These are phyloP conservation scores for Gnomoniopsis smithogilvyi DNA, from an alignment of 2,329 filamentous ascomycete genomes.

Conservation along the genomic window DNA sequence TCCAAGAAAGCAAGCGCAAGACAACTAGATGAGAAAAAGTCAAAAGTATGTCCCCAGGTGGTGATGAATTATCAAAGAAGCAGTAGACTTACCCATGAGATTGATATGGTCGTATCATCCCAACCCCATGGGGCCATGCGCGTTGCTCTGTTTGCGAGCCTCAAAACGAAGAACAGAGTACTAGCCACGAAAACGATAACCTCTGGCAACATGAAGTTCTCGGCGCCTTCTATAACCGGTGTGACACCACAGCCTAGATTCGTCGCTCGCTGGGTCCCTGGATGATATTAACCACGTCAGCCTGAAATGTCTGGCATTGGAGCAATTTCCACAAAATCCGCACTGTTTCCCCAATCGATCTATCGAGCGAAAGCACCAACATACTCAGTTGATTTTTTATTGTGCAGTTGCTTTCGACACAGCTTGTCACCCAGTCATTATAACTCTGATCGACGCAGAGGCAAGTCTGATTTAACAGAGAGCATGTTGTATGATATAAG, in stretches of 20 bases:
- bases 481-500: conserved; percentile 1
- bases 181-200: background rate
- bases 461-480: background rate
- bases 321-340: too few species aligned
- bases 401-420: conserved; percentile 2
- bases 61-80: background rate
- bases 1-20: background rate
- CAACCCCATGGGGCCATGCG: background rate
- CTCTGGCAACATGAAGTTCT: background rate
- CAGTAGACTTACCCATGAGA: background rate
- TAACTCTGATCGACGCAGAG: conserved; percentile 8
- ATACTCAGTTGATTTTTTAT: background rate
- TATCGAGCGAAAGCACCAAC: background rate
- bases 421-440: background rate
- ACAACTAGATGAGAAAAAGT: background rate
- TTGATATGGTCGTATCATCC: conserved; percentile 4
- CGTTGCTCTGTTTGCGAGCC: background rate
- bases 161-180: background rate
- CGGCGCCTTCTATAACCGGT: background rate
- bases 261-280: background rate
- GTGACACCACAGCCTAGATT: background rate
- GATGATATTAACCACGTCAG: background rate
- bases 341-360: too few species aligned
- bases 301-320: background rate
- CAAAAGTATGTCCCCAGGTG: too few species aligned